Base-by-base conservation (phyloP, 148 eudicot species). In the Cornus suecica region DNA sequence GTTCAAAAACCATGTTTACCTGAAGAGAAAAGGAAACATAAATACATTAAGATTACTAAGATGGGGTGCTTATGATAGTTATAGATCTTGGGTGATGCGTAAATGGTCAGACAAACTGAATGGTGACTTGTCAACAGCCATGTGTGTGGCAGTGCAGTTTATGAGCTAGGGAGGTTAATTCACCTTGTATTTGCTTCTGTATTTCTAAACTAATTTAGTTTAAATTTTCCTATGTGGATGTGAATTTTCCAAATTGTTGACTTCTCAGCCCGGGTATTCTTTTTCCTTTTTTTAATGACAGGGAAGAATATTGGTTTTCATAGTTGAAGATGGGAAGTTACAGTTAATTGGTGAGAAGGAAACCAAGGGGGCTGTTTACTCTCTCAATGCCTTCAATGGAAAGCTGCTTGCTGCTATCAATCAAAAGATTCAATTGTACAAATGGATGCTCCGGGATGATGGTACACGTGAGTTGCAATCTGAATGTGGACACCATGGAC, bases 401-500 rank as follows among this genome's bases (percentile, higher is more conserved):
- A 94, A 92, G 84, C 84, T 94, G 67, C 90, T 94, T 61, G 99
- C 97, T 76, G 99, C 94, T 37, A 94, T 94, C 69, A 94, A 94
- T 87, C 99, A 94, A 85, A 94, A 94, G 82, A 94, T 94, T 79
- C 97, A 90, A 80, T 84, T 94, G 76, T 92, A 89, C 77, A 94
- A 92, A 79, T 94, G 99, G 99, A 88, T 90, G 94, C 97, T 88
- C 71, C 94, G 97, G 30, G 99, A 92, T 73, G 99, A 92, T 72
- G 94, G 99, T 54, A 88, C 89, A 60, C 99, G 84, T 42, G 97
- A 94, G 74, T 83, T 94, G 81, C 99, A 92, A 77, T 88, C 97
- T 65, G 99, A 94, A 77, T 94, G 99, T 79, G 99, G 97, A 61
- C 99, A 94, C 73, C 99, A 94, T 77, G 99, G 99, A 15, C 99